Conservation (phyloP, 192 early-diverging fungal species). For the Coemansia brasiliensis region DNA sequence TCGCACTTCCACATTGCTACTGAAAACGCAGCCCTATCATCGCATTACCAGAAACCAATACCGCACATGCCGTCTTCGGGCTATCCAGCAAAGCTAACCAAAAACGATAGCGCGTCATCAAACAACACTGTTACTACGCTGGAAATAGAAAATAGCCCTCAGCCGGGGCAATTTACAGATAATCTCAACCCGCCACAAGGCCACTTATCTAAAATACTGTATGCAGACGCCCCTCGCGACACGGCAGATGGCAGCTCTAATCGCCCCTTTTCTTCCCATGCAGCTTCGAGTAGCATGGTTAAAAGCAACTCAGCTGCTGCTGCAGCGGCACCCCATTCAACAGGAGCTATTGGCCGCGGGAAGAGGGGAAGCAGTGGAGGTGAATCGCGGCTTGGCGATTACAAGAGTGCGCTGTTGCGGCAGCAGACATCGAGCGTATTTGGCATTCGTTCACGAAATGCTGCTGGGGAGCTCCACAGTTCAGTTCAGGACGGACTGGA, state of each 20-base stretch:
- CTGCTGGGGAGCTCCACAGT: slow-evolving; percentile 9
- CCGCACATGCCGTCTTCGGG: neutral
- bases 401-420: slow-evolving; percentile 28
- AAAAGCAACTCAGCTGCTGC: slow-evolving; percentile 2
- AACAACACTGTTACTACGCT: slow-evolving; percentile 24
- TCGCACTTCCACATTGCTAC: slow-evolving; percentile 37
- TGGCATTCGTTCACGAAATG: slow-evolving; percentile 19
- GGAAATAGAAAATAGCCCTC: slow-evolving; percentile 25
- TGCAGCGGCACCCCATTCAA: neutral
- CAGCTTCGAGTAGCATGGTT: neutral
- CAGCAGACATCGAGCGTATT: slow-evolving; percentile 31
- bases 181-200: slow-evolving; percentile 14
- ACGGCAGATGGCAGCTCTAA: slow-evolving; percentile 2
- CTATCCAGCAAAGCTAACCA: slow-evolving; percentile 12
- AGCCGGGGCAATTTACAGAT: slow-evolving; percentile 11
- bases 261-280: slow-evolving; percentile 7
- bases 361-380: slow-evolving; percentile 37
- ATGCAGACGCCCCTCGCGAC: slow-evolving; percentile 17
- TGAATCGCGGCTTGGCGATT: slow-evolving; percentile 38
- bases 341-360: slow-evolving; percentile 12
- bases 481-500: slow-evolving; percentile 1
- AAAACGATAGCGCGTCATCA: slow-evolving; percentile 30
- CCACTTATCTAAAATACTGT: slow-evolving; percentile 43
- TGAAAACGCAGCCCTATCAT: slow-evolving; percentile 20
- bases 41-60: slow-evolving; percentile 9